Evolutionary conservation across 2,329 filamentous ascomycete species (phyloP).

Genomic region (Exserohilum turcica): DNA sequence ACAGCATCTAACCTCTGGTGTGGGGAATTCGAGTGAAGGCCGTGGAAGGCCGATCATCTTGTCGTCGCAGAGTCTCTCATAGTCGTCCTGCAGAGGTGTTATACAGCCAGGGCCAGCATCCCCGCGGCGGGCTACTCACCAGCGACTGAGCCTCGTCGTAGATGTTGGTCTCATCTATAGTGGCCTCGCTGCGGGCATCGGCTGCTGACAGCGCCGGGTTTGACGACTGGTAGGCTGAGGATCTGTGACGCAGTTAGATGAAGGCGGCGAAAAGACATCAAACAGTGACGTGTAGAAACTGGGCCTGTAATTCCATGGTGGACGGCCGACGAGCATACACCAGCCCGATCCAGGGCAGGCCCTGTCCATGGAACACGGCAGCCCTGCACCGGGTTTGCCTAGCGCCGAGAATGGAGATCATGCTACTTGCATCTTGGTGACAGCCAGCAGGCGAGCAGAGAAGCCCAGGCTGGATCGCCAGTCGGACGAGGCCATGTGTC

Average conservation of each 20-base stretch:
- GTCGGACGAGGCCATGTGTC: slow-evolving; percentile 35
- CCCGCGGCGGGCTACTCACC: slow-evolving; percentile 50
- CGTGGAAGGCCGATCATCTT: slow-evolving; percentile 26
- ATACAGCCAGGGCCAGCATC: not conserved
- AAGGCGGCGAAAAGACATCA: not conserved
- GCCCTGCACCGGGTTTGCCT: slow-evolving; percentile 5
- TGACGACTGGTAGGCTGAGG: slow-evolving; percentile 54
- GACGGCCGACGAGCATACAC: not conserved
- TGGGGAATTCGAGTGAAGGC: slow-evolving; percentile 32
- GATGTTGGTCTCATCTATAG: slow-evolving; percentile 68
- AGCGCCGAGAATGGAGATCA: slow-evolving; percentile 12
- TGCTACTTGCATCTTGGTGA: slow-evolving; percentile 56
- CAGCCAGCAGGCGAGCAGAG: slow-evolving; percentile 51
- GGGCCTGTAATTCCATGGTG: too few relatives aligned
- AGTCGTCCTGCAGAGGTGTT: slow-evolving; percentile 42
- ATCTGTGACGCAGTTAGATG: slow-evolving; percentile 45
- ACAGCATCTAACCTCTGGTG: slow-evolving; percentile 23
- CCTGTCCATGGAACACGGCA: not conserved
- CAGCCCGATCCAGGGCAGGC: not conserved
- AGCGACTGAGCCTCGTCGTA: slow-evolving; percentile 63
- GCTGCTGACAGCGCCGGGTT: slow-evolving; percentile 52
- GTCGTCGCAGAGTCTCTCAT: slow-evolving; percentile 36
- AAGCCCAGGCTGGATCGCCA: slow-evolving; percentile 53
- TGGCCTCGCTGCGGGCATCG: slow-evolving; percentile 63
- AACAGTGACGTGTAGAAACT: too few relatives aligned